phyloP scores from a whole-genome alignment of 2,329 filamentous ascomycete species.

The Sporothrix humicola region DNA sequence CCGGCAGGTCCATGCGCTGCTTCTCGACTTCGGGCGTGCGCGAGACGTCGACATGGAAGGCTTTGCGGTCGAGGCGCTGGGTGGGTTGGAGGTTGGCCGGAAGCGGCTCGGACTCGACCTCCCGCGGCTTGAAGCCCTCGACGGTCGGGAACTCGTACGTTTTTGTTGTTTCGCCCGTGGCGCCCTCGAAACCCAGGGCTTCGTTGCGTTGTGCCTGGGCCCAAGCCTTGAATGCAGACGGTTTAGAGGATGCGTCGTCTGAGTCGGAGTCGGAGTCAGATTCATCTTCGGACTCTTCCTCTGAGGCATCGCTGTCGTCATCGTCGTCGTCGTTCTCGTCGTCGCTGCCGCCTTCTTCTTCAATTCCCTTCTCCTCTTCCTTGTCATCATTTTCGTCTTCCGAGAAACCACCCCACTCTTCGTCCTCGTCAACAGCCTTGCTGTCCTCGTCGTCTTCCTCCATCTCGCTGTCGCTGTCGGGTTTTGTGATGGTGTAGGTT shows the following conservation, averaged over 20 bases:
- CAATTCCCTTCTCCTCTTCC: constrained; percentile 44
- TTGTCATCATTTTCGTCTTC: constrained; percentile 47
- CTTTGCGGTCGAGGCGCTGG: constrained; percentile 68
- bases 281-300: constrained; percentile 41
- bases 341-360: constrained; percentile 41
- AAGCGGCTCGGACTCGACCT: constrained; percentile 72
- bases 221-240: constrained; percentile 89
- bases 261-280: constrained; percentile 43
- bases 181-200: constrained; percentile 69
- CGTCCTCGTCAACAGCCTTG: constrained; percentile 46
- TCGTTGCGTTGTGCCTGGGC: constrained; percentile 85
- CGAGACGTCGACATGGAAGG: constrained; percentile 74
- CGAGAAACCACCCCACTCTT: constrained; percentile 69
- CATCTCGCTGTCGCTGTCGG: constrained; percentile 5
- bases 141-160: constrained; percentile 60
- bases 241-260: constrained; percentile 21
- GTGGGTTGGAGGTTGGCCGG: constrained; percentile 69
- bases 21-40: constrained; percentile 77
- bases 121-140: constrained; percentile 69
- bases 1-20: constrained; percentile 78
- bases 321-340: constrained; percentile 38
- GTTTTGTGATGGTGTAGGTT: not conserved
- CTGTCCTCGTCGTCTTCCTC: constrained; percentile 38
- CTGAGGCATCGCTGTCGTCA: constrained; percentile 43
- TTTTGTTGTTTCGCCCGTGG: constrained; percentile 41